Conservation (phyloP, 2,329 filamentous ascomycete species). For the Monilinia fructicola region DNA sequence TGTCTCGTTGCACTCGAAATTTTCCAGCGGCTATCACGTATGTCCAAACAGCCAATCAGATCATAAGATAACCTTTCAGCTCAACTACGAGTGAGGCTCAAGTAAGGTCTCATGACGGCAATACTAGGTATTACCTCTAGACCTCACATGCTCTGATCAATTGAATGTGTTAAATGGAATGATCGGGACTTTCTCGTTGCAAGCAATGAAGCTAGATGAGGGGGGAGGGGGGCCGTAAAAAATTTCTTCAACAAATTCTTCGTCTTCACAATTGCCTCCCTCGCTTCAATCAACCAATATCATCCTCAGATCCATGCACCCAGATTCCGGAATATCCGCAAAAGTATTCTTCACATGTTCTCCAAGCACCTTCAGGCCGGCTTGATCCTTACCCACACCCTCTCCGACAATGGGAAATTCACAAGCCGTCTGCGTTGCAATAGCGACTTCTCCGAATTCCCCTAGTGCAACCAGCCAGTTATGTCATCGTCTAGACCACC, state of each 20-base stretch:
- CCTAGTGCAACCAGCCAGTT: neutral
- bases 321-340: neutral
- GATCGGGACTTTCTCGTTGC: neutral
- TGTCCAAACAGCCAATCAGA: neutral
- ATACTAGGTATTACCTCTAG: neutral
- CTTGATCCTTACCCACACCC: neutral
- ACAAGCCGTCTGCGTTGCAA: neutral
- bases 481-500: neutral
- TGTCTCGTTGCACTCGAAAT: neutral
- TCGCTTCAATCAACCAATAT: slow-evolving; percentile 4
- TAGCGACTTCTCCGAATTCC: neutral
- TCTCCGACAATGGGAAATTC: neutral
- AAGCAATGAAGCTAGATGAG: neutral
- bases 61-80: slow-evolving; percentile 1
- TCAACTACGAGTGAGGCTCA: slow-evolving; percentile 13
- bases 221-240: neutral
- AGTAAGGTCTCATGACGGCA: slow-evolving; percentile 2
- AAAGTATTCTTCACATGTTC: neutral
- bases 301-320: neutral
- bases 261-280: neutral
- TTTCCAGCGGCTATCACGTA: neutral
- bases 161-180: neutral
- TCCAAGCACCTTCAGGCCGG: neutral
- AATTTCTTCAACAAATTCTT: neutral
- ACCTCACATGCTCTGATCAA: neutral